phyloP scores from a whole-genome alignment of 1,139 yeast genomes.

The Williopsis jadinii region DNA sequence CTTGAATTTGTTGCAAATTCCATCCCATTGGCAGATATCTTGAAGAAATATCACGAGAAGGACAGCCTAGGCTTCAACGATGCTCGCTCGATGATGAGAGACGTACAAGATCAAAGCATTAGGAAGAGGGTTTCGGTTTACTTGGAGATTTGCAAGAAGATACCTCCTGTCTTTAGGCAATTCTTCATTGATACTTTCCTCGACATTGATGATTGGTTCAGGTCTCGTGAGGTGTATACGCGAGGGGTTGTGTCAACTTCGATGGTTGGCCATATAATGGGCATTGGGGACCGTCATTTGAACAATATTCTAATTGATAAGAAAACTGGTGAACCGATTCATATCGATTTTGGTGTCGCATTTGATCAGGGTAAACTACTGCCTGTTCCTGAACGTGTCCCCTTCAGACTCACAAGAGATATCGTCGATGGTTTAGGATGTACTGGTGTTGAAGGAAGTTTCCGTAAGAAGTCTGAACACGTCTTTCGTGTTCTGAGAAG shows the following conservation, averaged over 20 bases:
- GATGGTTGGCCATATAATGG: conserved; percentile 79
- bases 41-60: conserved; percentile 47
- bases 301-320: conserved; percentile 82
- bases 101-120: conserved; percentile 40
- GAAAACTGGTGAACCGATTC: conserved; percentile 82
- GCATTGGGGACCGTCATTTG: conserved; percentile 93
- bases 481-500: conserved; percentile 62
- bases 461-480: conserved; percentile 64
- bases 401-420: conserved; percentile 87
- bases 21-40: conserved; percentile 58
- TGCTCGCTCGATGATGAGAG: conserved; percentile 64
- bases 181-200: conserved; percentile 69
- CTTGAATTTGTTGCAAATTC: conserved; percentile 88
- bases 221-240: conserved; percentile 56
- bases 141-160: conserved; percentile 38
- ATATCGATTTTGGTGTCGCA: conserved; percentile 93
- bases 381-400: conserved; percentile 88
- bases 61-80: conserved; percentile 43
- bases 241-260: conserved; percentile 82
- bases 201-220: conserved; percentile 68
- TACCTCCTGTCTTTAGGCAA: conserved; percentile 60
- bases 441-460: conserved; percentile 73
- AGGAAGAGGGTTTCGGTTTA: conserved; percentile 45
- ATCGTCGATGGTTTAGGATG: conserved; percentile 90
- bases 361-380: conserved; percentile 86